A percentile compares a stretch with the other conserved stretches of the same genome.
phyloP scores from a whole-genome alignment of 2,329 filamentous ascomycete genomes.

The Falciphora oryzae region DNA sequence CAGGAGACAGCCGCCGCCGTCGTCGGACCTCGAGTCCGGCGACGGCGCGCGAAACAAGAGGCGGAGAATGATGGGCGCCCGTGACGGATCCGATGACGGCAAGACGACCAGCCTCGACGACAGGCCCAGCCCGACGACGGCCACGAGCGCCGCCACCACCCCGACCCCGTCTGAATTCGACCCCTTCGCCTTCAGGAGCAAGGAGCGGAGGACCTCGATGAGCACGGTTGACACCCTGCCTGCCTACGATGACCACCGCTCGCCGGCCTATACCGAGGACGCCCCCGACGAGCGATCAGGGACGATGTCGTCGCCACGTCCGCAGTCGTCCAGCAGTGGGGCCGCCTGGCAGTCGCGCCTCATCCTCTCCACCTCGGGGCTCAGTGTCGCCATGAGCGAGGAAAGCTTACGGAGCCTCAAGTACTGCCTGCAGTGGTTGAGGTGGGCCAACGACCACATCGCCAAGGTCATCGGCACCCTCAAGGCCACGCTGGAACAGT shows the following conservation, averaged over 20 bases:
- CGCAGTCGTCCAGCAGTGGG: constrained; percentile 7
- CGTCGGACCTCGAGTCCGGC: constrained; percentile 41
- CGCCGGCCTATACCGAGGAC: constrained; percentile 67
- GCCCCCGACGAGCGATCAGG: constrained; percentile 26
- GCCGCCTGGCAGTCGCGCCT: constrained; percentile 71
- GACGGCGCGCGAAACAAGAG: constrained; percentile 49
- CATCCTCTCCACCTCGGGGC: constrained; percentile 83
- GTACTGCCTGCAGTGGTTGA: constrained; percentile 75
- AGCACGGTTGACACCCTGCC: constrained; percentile 72
- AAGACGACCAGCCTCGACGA: constrained; percentile 21
- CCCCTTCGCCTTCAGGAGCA: constrained; percentile 18
- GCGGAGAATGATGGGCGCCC: constrained; percentile 39
- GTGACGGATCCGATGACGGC: constrained; percentile 19
- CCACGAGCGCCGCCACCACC: background rate
- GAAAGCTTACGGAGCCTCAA: constrained; percentile 79
- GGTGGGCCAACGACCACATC: constrained; percentile 77
- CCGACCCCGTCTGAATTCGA: constrained; percentile 16
- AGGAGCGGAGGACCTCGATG: constrained; percentile 53
- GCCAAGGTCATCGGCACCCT: constrained; percentile 68
- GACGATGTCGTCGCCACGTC: constrained; percentile 11
- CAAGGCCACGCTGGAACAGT: constrained; percentile 72
- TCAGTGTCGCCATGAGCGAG: constrained; percentile 87
- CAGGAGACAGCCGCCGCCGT: constrained; percentile 23
- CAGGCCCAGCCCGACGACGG: constrained; percentile 3
- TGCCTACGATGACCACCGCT: constrained; percentile 74